Base-by-base conservation (phyloP, 805 yeast species). In the Hanseniaspora guilliermondii region DNA sequence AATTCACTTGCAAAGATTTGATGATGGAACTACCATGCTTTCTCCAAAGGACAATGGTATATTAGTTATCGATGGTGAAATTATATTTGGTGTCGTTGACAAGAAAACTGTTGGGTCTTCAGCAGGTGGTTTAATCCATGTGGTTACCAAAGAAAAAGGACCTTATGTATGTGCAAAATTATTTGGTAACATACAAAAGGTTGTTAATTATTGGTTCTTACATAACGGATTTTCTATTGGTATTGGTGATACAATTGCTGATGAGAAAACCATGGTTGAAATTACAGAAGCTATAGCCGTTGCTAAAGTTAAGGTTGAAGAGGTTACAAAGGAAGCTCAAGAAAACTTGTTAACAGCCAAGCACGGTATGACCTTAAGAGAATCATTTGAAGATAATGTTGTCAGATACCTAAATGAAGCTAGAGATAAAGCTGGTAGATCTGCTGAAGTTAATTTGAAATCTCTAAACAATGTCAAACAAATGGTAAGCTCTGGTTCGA, bases 291-390 rank as follows among this genome's bases (percentile, higher is more conserved):
- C 97, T 3, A 93, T 93, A 68, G 82, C 87, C 50, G 87, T 82
- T 58, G 98, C 98, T 16, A 94, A 94, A 69, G 79, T 77, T 46
- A 87, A 91, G 73, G 99, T 93, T 39, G 97, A 91, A 66, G 93
- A 85, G 63, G 91, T 91, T 53, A 91, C 93, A 57, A 71, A 78
- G 61, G 95, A 87, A 65, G 98, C 97, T 2, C 97, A 93, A 68
- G 82, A 78, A 45, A 91, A 93, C 65, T 75, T 76, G 57, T 74
- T 93, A 61, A 87, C 87, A 41, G 96, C 97, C 32, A 97, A 93
- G 67, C 97, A 97, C 32, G 99, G 99, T 84, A 93, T 93, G 99
- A 93, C 99, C 2, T 76, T 93, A 61, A 84, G 99, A 73, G 98
- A 93, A 70, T 88, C 97, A 19, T 93, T 93, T 64, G 99, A 93